A percentile compares a stretch with the other conserved stretches of the same genome.
These are phyloP conservation scores for Aristolochia contorta DNA, from an alignment of 164 flowering plant genomes.

Conservation along the genomic window DNA sequence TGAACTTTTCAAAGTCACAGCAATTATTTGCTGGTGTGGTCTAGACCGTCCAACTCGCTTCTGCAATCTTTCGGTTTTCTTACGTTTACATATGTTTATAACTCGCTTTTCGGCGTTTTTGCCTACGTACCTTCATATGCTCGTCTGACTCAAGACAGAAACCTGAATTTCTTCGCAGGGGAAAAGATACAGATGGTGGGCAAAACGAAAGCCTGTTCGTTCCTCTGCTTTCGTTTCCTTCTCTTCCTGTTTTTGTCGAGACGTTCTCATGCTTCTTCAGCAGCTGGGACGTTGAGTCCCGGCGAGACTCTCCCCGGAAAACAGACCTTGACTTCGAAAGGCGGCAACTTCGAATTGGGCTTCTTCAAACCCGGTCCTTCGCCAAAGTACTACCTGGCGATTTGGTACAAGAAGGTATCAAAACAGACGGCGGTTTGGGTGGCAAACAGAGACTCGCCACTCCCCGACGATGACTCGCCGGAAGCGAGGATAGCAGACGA, in stretches of 20 bases:
- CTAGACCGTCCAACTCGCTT: no score
- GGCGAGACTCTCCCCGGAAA: conserved; percentile 15
- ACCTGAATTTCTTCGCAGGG: no score
- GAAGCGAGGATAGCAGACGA: conserved; percentile 14
- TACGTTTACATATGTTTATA: no score
- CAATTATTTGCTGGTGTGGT: no score
- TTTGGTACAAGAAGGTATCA: conserved; percentile 14
- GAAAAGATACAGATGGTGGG: no score
- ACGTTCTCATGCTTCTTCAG: not conserved
- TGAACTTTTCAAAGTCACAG: no score
- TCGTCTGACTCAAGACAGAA: no score
- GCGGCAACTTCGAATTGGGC: conserved; percentile 14
- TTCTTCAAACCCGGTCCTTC: conserved; percentile 16
- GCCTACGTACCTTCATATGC: no score
- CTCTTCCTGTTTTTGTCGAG: not conserved
- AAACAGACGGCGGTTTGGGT: conserved; percentile 16
- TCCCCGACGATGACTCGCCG: conserved; percentile 10
- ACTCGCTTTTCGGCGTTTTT: no score
- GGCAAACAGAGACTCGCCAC: conserved; percentile 20
- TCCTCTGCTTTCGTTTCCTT: no score
- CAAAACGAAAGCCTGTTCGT: no score
- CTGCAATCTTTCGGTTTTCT: no score
- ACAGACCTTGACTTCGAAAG: conserved; percentile 11
- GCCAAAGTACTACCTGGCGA: conserved; percentile 15
- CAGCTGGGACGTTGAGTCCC: conserved; percentile 2